Percentiles rank a stretch among this genome's conserved stretches.
phyloP scores from a whole-genome alignment of 306 rosid species.

The Cucumis sativus region DNA sequence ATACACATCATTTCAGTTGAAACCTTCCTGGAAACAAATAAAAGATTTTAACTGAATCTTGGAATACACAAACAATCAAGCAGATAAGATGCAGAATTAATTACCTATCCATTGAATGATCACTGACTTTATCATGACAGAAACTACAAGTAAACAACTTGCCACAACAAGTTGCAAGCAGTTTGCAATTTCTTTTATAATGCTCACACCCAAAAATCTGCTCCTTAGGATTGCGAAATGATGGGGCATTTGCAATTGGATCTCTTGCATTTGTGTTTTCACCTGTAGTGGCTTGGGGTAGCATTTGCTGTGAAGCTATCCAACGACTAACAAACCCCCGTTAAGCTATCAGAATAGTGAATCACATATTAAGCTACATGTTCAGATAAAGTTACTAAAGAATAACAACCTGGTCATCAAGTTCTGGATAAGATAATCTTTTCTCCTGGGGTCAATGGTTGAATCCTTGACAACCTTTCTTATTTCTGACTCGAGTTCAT shows the following conservation, averaged over 20 bases:
- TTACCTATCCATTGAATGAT: constrained; percentile 98
- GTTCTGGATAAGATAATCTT: constrained; percentile 93
- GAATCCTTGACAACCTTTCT: constrained; percentile 82
- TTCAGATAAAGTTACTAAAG: background rate
- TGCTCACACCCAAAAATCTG: constrained; percentile 84
- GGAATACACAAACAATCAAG: constrained; percentile 14
- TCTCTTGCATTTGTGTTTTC: constrained; percentile 52
- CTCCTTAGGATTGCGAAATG: constrained; percentile 62
- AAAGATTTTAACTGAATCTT: constrained; percentile 14
- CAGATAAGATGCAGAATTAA: background rate
- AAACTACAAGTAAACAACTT: constrained; percentile 84
- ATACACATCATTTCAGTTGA: constrained; percentile 94
- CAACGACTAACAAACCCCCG: constrained; percentile 51
- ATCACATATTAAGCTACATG: constrained; percentile 1
- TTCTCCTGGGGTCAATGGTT: constrained; percentile 95
- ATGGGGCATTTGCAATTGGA: constrained; percentile 40
- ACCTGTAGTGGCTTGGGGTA: constrained; percentile 46
- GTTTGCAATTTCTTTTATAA: constrained; percentile 95
- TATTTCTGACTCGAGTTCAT: constrained; percentile 93
- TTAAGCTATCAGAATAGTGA: constrained; percentile 14
- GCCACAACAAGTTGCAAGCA: constrained; percentile 91
- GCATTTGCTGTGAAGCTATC: constrained; percentile 95
- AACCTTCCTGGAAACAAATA: constrained; percentile 53
- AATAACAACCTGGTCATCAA: constrained; percentile 68
- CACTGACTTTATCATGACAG: constrained; percentile 98